These are phyloP conservation scores for Xerocomus nothofagi DNA, from an alignment of 1,284 basidiomycete genomes.

Conservation along the genomic window DNA sequence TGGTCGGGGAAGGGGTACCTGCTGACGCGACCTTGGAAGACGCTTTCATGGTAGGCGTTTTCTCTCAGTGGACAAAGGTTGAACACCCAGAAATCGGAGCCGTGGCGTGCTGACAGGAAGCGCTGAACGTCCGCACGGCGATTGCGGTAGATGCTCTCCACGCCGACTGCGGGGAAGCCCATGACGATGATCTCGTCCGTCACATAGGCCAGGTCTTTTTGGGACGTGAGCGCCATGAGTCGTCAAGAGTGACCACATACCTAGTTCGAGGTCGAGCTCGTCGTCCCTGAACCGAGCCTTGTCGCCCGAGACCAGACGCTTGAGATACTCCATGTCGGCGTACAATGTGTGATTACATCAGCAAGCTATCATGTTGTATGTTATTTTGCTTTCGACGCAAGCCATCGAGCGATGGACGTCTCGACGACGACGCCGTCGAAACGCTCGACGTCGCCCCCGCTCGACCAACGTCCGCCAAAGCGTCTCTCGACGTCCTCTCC, in stretches of 20 bases:
- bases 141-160: conserved; percentile 84
- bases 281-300: conserved; percentile 80
- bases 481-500: conserved; percentile 60
- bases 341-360: conserved; percentile 24
- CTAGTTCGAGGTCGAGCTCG: conserved; percentile 67
- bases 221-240: background rate
- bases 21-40: conserved; percentile 74
- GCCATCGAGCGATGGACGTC: conserved; percentile 17
- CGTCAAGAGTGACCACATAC: conserved; percentile 31
- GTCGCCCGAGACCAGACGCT: conserved; percentile 68
- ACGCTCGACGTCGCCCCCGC: conserved; percentile 55
- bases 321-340: conserved; percentile 42
- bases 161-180: conserved; percentile 84
- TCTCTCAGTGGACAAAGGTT: conserved; percentile 83
- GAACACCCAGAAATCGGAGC: conserved; percentile 81
- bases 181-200: conserved; percentile 82
- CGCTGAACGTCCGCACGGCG: conserved; percentile 72
- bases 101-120: conserved; percentile 76
- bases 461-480: conserved; percentile 51
- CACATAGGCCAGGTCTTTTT: conserved; percentile 77
- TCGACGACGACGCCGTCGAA: conserved; percentile 40
- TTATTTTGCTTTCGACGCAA: conserved; percentile 3
- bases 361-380: conserved; percentile 2
- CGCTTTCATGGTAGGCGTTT: conserved; percentile 61
- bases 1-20: conserved; percentile 89